These are phyloP conservation scores for Amyloporia xantha DNA, from an alignment of 768 basidiomycete species.

Conservation along the genomic window DNA sequence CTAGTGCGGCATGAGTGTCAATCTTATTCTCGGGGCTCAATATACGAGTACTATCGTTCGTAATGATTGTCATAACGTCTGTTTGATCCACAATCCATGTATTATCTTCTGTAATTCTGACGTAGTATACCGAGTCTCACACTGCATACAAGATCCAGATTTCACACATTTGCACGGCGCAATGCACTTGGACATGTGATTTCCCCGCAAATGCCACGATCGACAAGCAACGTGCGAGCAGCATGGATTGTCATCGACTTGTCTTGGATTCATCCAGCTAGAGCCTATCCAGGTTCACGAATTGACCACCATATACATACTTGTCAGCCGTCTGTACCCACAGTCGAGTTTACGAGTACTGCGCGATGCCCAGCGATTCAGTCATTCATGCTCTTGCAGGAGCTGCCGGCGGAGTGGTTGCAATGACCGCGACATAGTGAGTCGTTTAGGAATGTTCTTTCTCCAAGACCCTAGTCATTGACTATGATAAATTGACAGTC, in stretches of 20 bases:
- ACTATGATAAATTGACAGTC: conserved; percentile 44
- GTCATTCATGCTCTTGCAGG: conserved; percentile 84
- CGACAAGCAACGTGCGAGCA: background rate
- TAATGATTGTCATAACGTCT: too few relatives aligned
- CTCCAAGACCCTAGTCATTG: too few relatives aligned
- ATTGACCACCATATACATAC: background rate
- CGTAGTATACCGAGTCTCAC: too few relatives aligned
- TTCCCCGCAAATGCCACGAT: background rate
- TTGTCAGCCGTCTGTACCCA: background rate
- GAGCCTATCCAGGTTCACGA: too few relatives aligned
- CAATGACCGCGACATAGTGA: conserved; percentile 89
- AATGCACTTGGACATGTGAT: conserved; percentile 3
- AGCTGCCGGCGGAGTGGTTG: conserved; percentile 81
- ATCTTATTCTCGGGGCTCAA: background rate
- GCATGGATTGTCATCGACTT: too few relatives aligned
- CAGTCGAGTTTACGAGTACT: background rate
- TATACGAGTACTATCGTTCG: too few relatives aligned
- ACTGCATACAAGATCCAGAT: too few relatives aligned
- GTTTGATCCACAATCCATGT: background rate
- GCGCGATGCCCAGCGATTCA: conserved; percentile 48
- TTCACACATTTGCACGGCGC: too few relatives aligned
- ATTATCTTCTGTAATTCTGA: background rate
- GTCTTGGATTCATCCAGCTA: too few relatives aligned
- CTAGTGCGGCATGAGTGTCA: background rate
- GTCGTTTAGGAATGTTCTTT: too few relatives aligned